Percentiles rank a stretch among this genome's conserved stretches.
phyloP scores from a whole-genome alignment of 257 asterid species.

The Rauvolfia tetraphylla region DNA sequence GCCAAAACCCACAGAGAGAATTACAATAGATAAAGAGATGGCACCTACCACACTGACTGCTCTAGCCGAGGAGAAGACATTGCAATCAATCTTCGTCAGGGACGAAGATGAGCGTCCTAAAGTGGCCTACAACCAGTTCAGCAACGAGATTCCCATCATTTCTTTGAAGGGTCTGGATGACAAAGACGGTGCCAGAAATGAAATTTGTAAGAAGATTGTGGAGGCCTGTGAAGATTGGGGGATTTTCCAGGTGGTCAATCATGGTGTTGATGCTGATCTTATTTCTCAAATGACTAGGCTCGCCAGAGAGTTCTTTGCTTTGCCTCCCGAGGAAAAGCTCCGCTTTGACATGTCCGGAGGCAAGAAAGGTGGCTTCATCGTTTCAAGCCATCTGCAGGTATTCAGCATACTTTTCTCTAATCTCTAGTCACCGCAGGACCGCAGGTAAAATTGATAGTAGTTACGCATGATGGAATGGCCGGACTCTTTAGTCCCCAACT shows the following conservation, averaged over 20 bases:
- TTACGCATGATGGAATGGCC: too few relatives aligned
- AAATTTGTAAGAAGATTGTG: constrained; percentile 50
- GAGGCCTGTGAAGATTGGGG: constrained; percentile 93
- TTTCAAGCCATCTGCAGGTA: constrained; percentile 88
- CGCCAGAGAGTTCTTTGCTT: constrained; percentile 52
- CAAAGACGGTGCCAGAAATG: constrained; percentile 30
- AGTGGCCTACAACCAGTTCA: constrained; percentile 65
- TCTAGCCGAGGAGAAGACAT: constrained; percentile 32
- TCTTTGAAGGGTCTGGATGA: constrained; percentile 58
- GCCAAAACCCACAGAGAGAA: neutral
- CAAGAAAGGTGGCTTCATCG: constrained; percentile 76
- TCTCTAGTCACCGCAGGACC: neutral
- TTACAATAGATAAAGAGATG: neutral
- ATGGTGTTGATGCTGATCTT: constrained; percentile 49
- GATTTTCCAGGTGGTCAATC: constrained; percentile 75
- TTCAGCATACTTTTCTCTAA: too few relatives aligned
- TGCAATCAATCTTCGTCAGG: constrained; percentile 51
- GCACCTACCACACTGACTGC: constrained; percentile 34
- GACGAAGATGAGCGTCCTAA: constrained; percentile 91
- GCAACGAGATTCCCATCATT: constrained; percentile 79
- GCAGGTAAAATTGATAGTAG: too few relatives aligned
- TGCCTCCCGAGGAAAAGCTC: constrained; percentile 61
- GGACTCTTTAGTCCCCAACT: too few relatives aligned
- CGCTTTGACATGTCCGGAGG: constrained; percentile 78
- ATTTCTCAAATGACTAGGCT: constrained; percentile 46